Conservation (phyloP, 805 yeast genomes). For the Gaillardinia entomophila region DNA sequence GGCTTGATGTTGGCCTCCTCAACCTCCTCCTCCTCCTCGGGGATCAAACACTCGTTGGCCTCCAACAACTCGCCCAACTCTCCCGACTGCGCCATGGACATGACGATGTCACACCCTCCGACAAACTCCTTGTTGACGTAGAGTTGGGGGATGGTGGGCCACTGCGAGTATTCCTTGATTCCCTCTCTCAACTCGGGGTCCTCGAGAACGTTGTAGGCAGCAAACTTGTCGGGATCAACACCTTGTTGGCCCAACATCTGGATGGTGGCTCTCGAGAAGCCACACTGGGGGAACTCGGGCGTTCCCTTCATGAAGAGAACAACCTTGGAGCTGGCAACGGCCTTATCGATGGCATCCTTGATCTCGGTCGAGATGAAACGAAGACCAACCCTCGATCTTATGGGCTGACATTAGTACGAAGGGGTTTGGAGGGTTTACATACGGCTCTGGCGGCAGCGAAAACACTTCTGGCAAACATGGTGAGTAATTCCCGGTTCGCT, state of each 20-base stretch:
- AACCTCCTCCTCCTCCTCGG: conserved; percentile 57
- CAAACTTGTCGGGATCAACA: conserved; percentile 92
- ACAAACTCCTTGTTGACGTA: conserved; percentile 87
- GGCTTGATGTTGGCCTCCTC: conserved; percentile 30
- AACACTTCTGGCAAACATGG: conserved; percentile 1
- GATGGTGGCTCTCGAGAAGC: conserved; percentile 92
- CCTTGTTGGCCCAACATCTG: conserved; percentile 94
- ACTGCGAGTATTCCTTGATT: conserved; percentile 87
- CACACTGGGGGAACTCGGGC: conserved; percentile 97
- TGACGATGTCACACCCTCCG: conserved; percentile 96
- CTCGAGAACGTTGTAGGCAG: conserved; percentile 94
- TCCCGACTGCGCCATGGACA: conserved; percentile 87
- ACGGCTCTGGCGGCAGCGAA: background rate
- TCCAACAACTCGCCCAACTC: conserved; percentile 84
- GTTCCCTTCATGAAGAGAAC: conserved; percentile 98
- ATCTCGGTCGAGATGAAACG: conserved; percentile 73
- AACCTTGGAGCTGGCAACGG: conserved; percentile 85
- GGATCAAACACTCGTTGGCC: conserved; percentile 68
- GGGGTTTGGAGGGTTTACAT: background rate
- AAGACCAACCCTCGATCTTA: background rate
- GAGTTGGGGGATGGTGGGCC: conserved; percentile 99
- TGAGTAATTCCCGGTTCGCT: background rate
- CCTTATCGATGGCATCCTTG: conserved; percentile 76
- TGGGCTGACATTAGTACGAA: background rate
- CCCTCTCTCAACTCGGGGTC: conserved; percentile 93